Evolutionary conservation across 2,329 filamentous ascomycete genomes (phyloP).

Genomic region (Colletotrichum godetiae): DNA sequence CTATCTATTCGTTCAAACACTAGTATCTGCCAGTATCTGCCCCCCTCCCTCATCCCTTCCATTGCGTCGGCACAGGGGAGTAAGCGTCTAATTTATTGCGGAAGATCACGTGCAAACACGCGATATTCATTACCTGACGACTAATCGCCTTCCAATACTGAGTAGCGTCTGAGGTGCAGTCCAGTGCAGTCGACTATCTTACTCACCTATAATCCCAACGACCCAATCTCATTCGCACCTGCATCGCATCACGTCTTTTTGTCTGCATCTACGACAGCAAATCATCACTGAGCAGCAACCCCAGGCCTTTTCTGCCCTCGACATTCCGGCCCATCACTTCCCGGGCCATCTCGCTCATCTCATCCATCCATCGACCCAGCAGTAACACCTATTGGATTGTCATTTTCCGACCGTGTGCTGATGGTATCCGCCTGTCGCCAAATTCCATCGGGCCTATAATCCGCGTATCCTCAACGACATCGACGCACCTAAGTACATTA

Average conservation of each 20-base stretch:
- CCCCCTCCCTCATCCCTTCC: neutral
- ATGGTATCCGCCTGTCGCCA: neutral
- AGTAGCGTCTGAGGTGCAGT: neutral
- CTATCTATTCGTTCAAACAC: neutral
- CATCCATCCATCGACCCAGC: neutral
- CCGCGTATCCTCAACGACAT: neutral
- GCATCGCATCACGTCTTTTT: neutral
- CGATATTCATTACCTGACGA: slow-evolving; percentile 18
- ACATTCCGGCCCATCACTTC: neutral
- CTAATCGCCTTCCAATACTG: neutral
- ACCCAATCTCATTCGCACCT: neutral
- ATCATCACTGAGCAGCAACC: neutral
- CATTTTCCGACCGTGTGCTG: neutral
- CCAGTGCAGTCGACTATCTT: neutral
- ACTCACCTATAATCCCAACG: no score
- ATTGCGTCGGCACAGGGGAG: neutral
- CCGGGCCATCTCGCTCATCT: neutral
- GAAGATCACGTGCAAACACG: slow-evolving; percentile 31
- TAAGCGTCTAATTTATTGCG: slow-evolving; percentile 6
- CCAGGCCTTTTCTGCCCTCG: neutral
- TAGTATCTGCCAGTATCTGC: no score
- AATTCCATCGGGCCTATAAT: neutral
- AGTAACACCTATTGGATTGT: neutral
- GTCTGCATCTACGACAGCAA: neutral
- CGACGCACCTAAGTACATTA: neutral